Base-by-base conservation (phyloP, 2,329 filamentous ascomycete genomes). In the Graphilbum fragrans region DNA sequence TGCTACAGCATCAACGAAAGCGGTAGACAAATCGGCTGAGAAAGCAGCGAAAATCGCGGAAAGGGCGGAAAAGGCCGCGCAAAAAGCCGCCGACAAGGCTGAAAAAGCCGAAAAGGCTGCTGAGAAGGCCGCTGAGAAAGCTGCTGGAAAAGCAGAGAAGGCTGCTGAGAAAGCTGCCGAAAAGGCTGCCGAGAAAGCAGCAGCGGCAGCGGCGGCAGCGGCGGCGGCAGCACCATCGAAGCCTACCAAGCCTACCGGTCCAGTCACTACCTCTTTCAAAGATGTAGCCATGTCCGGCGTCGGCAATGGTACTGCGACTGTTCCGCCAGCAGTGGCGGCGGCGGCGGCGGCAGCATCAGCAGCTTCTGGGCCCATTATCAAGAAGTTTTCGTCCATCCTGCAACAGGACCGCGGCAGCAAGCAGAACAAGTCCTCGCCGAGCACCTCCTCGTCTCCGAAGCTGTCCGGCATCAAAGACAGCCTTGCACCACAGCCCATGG, bases 391-490 rank as follows among this genome's bases (percentile, higher is more conserved):
- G 1, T 66, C 68, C 3, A 56, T 60, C 17, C 51, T 53, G 2
- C 67, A 68, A 44, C 63, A 70, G 46, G 69, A 69, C 33, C 60
- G 65, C 9, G 42, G 39, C 16, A 27, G 52, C 8, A 60, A 57
- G 41, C 64, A 64, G 43, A 59, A 62, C 25, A 59, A 59, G 23
- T 60, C 58, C 43, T 38, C 32, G 6, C 17, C 36, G 3, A 58
- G 56, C 14, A 48, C 55, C 2, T 59, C 60, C 2, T 67, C 65
- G 2, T 69, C 73, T 1, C 72, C 72, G 12, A 72, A 65, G 50
- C 65, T 70, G 19, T 61, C 64, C 40, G 64, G 62, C 23, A 49
- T 67, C 14, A 73, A 75, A 47, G 70, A 74, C 10, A 41, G 45
- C 21, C 20, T 21, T 1, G n/a, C 37, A 35, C 49, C 64, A 0